Evolutionary conservation across 2,329 filamentous ascomycete species (phyloP), one percentile per base, ranked within the genome.

Genomic region (Neofusicoccum ribis): DNA sequence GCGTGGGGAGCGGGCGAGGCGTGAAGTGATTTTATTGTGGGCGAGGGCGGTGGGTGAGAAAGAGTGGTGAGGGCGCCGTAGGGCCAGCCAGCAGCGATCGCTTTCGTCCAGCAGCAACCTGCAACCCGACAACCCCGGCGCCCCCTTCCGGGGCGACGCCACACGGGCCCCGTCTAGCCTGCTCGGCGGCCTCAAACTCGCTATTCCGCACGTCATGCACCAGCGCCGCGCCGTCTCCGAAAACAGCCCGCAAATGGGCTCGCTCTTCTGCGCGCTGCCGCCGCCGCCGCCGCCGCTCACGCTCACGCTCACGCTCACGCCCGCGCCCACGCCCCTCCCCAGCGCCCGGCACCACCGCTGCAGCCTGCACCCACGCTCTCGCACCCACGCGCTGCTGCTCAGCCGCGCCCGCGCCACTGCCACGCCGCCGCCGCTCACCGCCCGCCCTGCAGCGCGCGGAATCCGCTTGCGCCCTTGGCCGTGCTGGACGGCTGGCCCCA

Each of bases 351-450:
- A 5, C 43, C 43, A 6, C 39, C 4, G 6, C 39, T 5, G 39
- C 9, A 41, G n/a, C 43, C 43, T 5, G 43, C 43, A 17, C 15
- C 43, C 43, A n/a, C 15, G 7, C 14, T 7, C 44, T 14, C 44
- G 44, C 44, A 49, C 15, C 17, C 5, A 17, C 44, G 44, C 44
- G 14, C 44, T 17, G 50, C 49, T 23, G 7, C 8, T 39, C 50
- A 20, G 36, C 50, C 36, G 50, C 36, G 34, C 51, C 51, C 23
- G 20, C 39, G 54, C 54, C 54, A 34, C 39, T 34, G 54, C 54
- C 54, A 59, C 54, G 54, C 54, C 39, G 54, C 12, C 54, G 54
- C 54, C 27, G 54, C 54, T 59, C 54, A 59, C 54, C 54, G 54
- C 54, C 54, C 54, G 54, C 54, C 39, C 23, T 9, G 23, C 17